phyloP scores from a whole-genome alignment of 495 filamentous ascomycete genomes.

The Penicillium chermesinum region DNA sequence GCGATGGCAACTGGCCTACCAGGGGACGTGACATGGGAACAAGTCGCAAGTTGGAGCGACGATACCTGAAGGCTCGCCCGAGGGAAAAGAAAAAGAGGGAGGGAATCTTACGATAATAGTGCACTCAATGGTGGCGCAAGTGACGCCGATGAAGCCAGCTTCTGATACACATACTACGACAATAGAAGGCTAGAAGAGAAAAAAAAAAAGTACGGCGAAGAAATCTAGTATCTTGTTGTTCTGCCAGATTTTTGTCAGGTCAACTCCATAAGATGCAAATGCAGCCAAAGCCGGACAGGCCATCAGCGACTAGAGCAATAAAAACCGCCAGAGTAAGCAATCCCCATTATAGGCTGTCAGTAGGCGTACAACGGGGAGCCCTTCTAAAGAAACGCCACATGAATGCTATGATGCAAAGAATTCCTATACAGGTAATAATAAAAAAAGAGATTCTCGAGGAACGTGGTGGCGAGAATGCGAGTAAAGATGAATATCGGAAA shows the following conservation, averaged over 20 bases:
- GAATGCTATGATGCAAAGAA: slow-evolving; percentile 23
- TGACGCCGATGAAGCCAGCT: too few relatives aligned
- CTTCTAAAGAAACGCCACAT: slow-evolving; percentile 33
- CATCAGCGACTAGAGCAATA: slow-evolving; percentile 5
- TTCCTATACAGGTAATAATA: slow-evolving; percentile 16
- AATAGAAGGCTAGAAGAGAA: neutral
- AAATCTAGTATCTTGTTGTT: neutral
- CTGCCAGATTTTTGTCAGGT: neutral
- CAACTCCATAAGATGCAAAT: slow-evolving; percentile 24
- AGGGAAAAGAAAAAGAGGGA: too few relatives aligned
- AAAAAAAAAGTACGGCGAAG: neutral
- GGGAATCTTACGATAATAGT: too few relatives aligned
- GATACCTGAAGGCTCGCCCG: too few relatives aligned
- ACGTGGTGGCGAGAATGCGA: neutral
- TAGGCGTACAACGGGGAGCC: slow-evolving; percentile 11
- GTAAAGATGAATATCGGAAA: slow-evolving; percentile 9
- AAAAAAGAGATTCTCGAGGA: neutral
- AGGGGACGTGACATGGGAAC: too few relatives aligned
- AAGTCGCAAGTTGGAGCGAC: too few relatives aligned
- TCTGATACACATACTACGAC: too few relatives aligned
- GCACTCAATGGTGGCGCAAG: too few relatives aligned
- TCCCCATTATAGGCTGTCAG: slow-evolving; percentile 5
- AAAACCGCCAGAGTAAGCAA: slow-evolving; percentile 24
- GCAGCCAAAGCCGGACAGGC: slow-evolving; percentile 14
- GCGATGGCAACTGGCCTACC: too few relatives aligned